These are phyloP conservation scores for Penicillium cosmopolitanum DNA, from an alignment of 495 filamentous ascomycete genomes.

Conservation along the genomic window DNA sequence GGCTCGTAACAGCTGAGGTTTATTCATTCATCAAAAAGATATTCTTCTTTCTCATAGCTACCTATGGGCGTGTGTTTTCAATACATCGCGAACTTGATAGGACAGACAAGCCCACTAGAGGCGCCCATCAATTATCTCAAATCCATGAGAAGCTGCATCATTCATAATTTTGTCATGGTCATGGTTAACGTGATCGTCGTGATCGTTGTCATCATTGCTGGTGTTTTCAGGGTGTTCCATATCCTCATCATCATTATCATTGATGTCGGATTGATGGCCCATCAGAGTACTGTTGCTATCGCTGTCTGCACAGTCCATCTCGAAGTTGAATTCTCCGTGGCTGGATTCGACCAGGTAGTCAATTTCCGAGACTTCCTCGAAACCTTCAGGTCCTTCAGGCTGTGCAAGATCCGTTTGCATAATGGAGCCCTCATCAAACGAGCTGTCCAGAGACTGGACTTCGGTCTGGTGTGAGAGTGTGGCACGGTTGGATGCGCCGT, in stretches of 20 bases:
- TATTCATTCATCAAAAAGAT: too few relatives aligned
- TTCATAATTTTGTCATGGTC: background rate
- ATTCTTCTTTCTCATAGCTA: too few relatives aligned
- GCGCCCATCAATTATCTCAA: conserved; percentile 14
- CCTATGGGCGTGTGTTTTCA: background rate
- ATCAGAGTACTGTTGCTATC: conserved; percentile 15
- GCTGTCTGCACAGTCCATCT: conserved; percentile 8
- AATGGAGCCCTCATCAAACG: conserved; percentile 7
- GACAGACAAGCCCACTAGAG: background rate
- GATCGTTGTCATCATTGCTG: background rate
- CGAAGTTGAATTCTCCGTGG: conserved; percentile 8
- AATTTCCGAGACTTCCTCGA: background rate
- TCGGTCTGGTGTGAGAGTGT: conserved; percentile 35
- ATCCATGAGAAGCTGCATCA: background rate
- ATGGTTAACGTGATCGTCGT: conserved; percentile 12
- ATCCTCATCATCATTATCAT: conserved; percentile 13
- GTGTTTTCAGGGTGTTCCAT: background rate
- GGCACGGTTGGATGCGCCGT: conserved; percentile 38
- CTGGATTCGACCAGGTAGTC: background rate
- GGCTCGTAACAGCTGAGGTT: too few relatives aligned
- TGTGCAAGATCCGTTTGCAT: background rate
- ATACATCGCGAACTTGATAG: background rate
- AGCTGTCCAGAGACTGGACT: conserved; percentile 29
- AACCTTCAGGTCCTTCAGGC: background rate
- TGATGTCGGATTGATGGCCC: conserved; percentile 16